These are phyloP conservation scores for Blastobotrys aristatus DNA, from an alignment of 1,139 yeast genomes.

Conservation along the genomic window DNA sequence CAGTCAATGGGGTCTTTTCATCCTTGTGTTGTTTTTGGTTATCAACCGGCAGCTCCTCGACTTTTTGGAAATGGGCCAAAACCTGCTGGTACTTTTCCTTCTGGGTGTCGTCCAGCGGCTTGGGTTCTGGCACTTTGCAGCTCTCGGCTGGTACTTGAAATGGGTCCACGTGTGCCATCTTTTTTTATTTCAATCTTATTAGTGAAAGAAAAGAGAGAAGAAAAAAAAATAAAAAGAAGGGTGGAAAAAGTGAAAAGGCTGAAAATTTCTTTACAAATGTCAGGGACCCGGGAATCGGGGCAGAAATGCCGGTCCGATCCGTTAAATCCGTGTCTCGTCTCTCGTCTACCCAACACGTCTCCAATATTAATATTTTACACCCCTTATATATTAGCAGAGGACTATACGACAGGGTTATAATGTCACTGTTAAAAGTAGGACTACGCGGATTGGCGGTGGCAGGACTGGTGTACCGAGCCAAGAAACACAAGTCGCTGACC, in stretches of 20 bases:
- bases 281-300: no score
- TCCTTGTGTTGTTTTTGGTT: conserved; percentile 23
- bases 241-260: conserved; percentile 1
- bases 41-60: conserved; percentile 39
- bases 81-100: conserved; percentile 53
- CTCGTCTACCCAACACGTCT: no score
- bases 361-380: no score
- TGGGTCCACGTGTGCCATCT: conserved; percentile 26
- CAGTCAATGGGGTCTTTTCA: conserved; percentile 40
- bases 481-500: conserved; percentile 37
- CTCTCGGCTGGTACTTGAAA: conserved; percentile 26
- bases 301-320: no score
- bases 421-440: conserved; percentile 1
- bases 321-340: no score
- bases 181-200: no score
- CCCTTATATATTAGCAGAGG: no score
- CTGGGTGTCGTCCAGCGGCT: conserved; percentile 50
- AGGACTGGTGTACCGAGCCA: conserved; percentile 27
- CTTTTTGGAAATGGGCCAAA: conserved; percentile 48
- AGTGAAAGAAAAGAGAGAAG: conserved; percentile 1
- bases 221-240: not conserved
- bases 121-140: conserved; percentile 49
- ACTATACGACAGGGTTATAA: no score
- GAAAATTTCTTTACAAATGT: no score
- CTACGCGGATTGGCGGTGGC: conserved; percentile 7